These are phyloP conservation scores for bread wheat (Triticum aestivum) DNA, from an alignment of 176 grass and related monocot genomes.

Conservation along the genomic window IWGSC_CS_RefSeq_v2.1 NC_057813.1:541796637-541797136, in stretches of 20 bases:
- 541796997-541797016: conserved; percentile 39
- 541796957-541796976: neutral
- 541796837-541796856: conserved; percentile 25
- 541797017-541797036: conserved; percentile 31
- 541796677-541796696: conserved; percentile 6
- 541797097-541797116: conserved; percentile 17
- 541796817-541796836: conserved; percentile 10
- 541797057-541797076: conserved; percentile 26
- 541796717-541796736: conserved; percentile 7
- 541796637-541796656: neutral
- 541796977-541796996: conserved; percentile 27
- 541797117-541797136: conserved; percentile 18
- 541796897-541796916: conserved; percentile 8
- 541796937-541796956: neutral
- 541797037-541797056: conserved; percentile 29
- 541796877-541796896: conserved; percentile 11
- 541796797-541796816: conserved; percentile 4
- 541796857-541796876: conserved; percentile 3
- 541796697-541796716: conserved; percentile 29
- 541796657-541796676: conserved; percentile 30
- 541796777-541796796: conserved; percentile 20
- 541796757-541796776: conserved; percentile 18
- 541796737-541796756: neutral
- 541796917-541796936: conserved; percentile 21
- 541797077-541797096: conserved; percentile 21